Base-by-base conservation (phyloP, 1,284 basidiomycete species). In the Cutaneotrichosporon dermatis region DNA sequence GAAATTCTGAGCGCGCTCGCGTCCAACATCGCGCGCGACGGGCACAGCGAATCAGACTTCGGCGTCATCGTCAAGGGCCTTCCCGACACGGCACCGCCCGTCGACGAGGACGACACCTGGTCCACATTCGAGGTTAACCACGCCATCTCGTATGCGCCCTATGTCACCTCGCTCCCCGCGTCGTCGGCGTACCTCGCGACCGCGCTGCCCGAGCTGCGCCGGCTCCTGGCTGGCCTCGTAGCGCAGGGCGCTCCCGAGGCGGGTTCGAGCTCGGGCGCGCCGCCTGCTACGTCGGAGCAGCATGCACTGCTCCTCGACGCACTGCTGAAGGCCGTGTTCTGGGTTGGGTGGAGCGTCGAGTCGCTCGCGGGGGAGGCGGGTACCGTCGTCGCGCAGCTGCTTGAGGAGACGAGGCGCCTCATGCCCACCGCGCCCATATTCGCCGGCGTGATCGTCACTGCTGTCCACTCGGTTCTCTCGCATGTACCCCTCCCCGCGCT, bases 71-170 rank as follows among this genome's bases (percentile, higher is more conserved):
- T 69, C 4, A 44, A 64, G 41, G 71, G 71, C 4, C 64, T 73
- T 0, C 66, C 70, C 7, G 43, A 44, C n/a, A 51, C 41, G 10
- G 52, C 57, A n/a, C 51, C 55, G 6, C 54, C 62, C 2, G 45
- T 52, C 15, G 61, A 66, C 15, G 72, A 73, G n/a, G 68, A 64
- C 10, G 71, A 76, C 11, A 66, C 58, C 60, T 73, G 71, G 71
- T 66, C 59, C 55, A 71, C 75, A 48, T 72, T 70, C 48, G 71
- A 75, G 55, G 61, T 73, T 61, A 76, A 78, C 63, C 72, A 75
- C 57, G 73, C 71, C 33, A 72, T 76, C 64, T 75, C 75, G 6
- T 78, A 71, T 50, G 70, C 74, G 9, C 72, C 72, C 60, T 78
- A 78, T 54, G 71, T 75, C 25, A 64, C 70, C 9, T 73, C 71